phyloP scores from a whole-genome alignment of 75 land plant genomes.

The Pinus albicaulis region DNA sequence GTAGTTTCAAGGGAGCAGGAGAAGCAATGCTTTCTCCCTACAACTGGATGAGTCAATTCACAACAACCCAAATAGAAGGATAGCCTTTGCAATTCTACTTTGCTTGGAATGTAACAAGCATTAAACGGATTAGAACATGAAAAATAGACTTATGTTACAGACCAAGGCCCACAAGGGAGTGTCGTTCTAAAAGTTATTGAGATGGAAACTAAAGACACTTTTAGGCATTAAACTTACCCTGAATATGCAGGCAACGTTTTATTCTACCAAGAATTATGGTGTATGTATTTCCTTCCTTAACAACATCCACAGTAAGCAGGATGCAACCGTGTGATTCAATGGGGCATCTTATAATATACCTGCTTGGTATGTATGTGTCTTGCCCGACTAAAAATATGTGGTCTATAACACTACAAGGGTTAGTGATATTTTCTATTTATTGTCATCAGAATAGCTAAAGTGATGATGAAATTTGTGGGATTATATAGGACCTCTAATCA shows the following conservation, averaged over 20 bases:
- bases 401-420: conserved; percentile 50
- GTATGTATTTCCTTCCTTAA: conserved; percentile 34
- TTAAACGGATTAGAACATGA: no score
- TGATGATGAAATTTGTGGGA: not conserved
- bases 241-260: conserved; percentile 24
- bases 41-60: no score
- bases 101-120: no score
- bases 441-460: not conserved
- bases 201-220: no score
- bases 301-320: conserved; percentile 11
- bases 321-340: conserved; percentile 27
- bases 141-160: no score
- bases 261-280: conserved; percentile 6
- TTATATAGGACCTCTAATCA: not conserved
- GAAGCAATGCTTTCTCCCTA: no score
- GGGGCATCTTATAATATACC: conserved; percentile 26
- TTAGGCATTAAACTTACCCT: no score
- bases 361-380: conserved; percentile 43
- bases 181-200: no score
- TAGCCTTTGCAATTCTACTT: no score
- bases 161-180: no score
- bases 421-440: conserved; percentile 1
- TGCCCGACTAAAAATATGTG: conserved; percentile 37
- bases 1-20: no score
- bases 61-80: no score